Percentiles rank a stretch among this genome's conserved stretches.
phyloP scores from a whole-genome alignment of 176 grass and related monocot species.

The Themeda triandra region DNA sequence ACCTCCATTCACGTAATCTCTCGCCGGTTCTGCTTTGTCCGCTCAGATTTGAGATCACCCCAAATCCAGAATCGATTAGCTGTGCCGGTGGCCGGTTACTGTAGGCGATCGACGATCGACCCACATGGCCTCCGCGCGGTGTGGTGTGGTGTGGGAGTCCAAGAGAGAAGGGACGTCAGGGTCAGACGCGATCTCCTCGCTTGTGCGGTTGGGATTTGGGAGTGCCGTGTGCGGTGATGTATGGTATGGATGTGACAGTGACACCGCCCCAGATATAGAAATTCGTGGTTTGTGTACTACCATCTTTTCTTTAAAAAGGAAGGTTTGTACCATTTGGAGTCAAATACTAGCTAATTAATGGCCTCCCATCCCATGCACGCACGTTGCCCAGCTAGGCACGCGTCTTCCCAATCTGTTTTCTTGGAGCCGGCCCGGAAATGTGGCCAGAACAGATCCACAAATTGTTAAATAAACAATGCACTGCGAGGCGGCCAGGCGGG shows the following conservation, averaged over 20 bases:
- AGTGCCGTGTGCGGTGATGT: neutral
- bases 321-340: neutral
- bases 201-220: neutral
- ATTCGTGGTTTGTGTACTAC: neutral
- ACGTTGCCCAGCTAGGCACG: neutral
- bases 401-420: neutral
- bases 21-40: neutral
- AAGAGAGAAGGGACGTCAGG: neutral
- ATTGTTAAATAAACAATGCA: neutral
- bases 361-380: neutral
- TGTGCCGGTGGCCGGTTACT: too few relatives aligned
- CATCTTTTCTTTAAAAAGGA: neutral
- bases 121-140: neutral
- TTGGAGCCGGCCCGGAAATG: neutral
- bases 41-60: neutral
- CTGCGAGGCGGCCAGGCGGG: neutral
- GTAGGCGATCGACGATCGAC: too few relatives aligned
- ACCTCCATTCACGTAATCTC: neutral
- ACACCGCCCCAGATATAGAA: neutral
- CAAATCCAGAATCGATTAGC: neutral
- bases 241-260: neutral
- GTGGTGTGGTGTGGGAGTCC: neutral
- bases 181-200: neutral
- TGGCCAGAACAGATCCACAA: neutral
- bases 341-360: neutral